Base-by-base conservation (phyloP, 1,284 basidiomycete genomes). In the Papiliotrema laurentii region DNA sequence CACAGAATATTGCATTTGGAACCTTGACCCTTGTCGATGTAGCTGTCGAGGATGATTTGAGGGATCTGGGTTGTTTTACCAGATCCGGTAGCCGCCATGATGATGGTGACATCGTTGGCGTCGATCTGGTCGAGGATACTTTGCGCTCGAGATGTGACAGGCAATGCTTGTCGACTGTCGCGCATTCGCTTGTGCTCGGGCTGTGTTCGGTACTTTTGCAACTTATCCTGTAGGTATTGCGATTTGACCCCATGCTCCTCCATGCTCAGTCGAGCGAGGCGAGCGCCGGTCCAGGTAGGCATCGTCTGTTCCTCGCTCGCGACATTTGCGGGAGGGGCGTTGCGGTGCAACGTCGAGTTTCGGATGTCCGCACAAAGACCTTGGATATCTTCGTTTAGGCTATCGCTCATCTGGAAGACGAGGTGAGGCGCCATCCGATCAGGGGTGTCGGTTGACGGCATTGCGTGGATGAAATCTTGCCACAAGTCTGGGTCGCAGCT, bases 51-150 rank as follows among this genome's bases (percentile, higher is more conserved):
- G 54, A 97, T 83, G 43, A 97, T 79, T 72, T 97, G 93, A 2
- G 93, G 93, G 33, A 97, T 83, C 69, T 97, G 93, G 0, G 93
- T 97, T 7, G 92, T 96, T 76, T 97, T 97, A 9, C 93, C 93
- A 0, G 90, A 96, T 37, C 93, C 92, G 1, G 93, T 97, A 2
- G 90, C 85, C 24, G 92, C 93, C 87, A 94, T 91, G 59, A 87
- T 85, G 54, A 97, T 87, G 10, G 87, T 90, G 49, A 97, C 88
- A 30, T 92, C 87, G 69, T 96, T 85, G 34, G 82, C 75, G 35
- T 79, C 77, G 59, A 97, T 83, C 55, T 87, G 84, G 14, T 79
- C 75, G 42, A 93, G 67, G 34, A 92, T 75, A 9, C 85, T 80
- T 2, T 79, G 77, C 7, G 84, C 78, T 52, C 82, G 80, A 16